Base-by-base conservation (phyloP, 2,329 filamentous ascomycete species). In the Monilinia fructicola region DNA sequence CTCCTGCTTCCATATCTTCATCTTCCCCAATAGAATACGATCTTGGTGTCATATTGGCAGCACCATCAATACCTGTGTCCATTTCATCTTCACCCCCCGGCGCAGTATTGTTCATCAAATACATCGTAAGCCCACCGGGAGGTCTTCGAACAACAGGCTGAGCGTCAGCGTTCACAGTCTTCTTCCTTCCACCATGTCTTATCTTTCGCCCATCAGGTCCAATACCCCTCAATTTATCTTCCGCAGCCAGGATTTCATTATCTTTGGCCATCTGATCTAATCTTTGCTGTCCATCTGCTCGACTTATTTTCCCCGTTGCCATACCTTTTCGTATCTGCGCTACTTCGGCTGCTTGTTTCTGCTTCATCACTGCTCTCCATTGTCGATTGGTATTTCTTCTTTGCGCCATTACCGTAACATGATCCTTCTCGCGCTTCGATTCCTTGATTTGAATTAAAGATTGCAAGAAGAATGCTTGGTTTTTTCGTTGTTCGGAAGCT, bases 371-470 rank as follows among this genome's bases (percentile, higher is more conserved):
- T 38, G 48, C 52, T 40, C 65, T 69, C 73, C 74, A 75, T 50
- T 67, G 68, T 11, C 54, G 48, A 54, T 69, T 71, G 7, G 67
- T 71, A 54, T 69, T 55, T 18, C 79, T 74, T 50, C 73, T 76
- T 26, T 73, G 69, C 14, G 84, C 83, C 74, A 85, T 83, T 5
- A 88, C 81, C 0, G 87, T 90, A 35, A 91, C 87, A 21, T 84
- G 78, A 73, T 92, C 90, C 23, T 76, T 81, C 76, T 92, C 88
- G 10, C 87, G 88, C 71, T 82, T 86, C 38, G 81, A 81, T 59
- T 81, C 82, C 76, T 92, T 92, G 62, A 89, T 77, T 16, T 83
- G 81, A 70, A 88, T 89, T 31, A 93, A 74, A 38, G 85, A 85
- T 71, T 90, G 85, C 1, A 92, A 78, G 73, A 92, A 92, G 21